A percentile compares a stretch with the other conserved stretches of the same genome.
Evolutionary conservation across 768 basidiomycete species (phyloP).

Genomic region (Trametes cinnabarina): DNA sequence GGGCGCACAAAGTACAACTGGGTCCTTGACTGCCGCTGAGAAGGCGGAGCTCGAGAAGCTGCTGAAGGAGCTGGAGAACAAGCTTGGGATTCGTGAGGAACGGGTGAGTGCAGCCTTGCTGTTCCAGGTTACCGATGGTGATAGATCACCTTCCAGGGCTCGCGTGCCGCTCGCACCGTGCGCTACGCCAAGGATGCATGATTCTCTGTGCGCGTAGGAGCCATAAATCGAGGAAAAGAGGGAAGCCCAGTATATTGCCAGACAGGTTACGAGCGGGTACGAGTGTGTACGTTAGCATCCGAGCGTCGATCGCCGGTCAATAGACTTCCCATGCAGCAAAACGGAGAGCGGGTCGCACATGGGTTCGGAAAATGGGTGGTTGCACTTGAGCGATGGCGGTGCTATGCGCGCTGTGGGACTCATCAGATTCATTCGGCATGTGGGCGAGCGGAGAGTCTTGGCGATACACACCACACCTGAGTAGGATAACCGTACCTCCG

Average conservation of each 20-base stretch:
- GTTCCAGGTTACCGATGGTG: neutral
- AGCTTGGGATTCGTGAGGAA: neutral
- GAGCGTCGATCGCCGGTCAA: neutral
- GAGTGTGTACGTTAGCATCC: neutral
- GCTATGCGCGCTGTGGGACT: too few relatives aligned
- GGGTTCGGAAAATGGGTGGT: too few relatives aligned
- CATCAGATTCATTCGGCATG: too few relatives aligned
- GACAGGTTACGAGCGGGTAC: neutral
- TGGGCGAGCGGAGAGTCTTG: too few relatives aligned
- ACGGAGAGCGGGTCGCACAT: too few relatives aligned
- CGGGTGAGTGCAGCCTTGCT: neutral
- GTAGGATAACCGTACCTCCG: too few relatives aligned
- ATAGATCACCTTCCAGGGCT: neutral
- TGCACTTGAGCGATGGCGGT: too few relatives aligned
- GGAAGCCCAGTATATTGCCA: neutral
- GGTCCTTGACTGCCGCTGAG: too few relatives aligned
- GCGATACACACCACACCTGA: too few relatives aligned
- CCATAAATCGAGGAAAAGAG: neutral
- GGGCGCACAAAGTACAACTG: too few relatives aligned
- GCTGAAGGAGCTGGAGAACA: constrained; percentile 1
- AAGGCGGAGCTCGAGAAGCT: neutral
- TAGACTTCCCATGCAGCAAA: too few relatives aligned
- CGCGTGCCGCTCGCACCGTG: neutral
- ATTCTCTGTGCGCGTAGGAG: neutral
- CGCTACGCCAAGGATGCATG: neutral